These are phyloP conservation scores for Pachysolen tannophilus DNA, from an alignment of 805 yeast genomes.

Conservation along the genomic window DNA sequence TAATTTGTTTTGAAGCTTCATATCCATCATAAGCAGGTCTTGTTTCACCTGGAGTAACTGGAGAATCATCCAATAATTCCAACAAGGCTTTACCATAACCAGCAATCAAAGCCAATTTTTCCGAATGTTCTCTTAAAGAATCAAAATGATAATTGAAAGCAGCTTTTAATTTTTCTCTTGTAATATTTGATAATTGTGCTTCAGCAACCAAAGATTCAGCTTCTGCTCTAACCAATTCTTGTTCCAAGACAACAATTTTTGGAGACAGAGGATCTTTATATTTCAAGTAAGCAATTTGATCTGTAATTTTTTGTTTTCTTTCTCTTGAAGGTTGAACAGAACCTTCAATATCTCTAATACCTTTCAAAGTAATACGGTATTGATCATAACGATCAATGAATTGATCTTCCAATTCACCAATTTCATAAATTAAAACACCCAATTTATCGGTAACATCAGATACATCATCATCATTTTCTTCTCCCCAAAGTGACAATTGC, in stretches of 20 bases:
- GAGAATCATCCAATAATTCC: conserved; percentile 92
- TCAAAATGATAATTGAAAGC: conserved; percentile 96
- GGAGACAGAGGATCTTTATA: conserved; percentile 98
- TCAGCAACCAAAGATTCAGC: conserved; percentile 98
- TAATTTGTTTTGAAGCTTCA: conserved; percentile 96
- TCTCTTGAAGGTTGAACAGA: conserved; percentile 98
- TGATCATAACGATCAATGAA: conserved; percentile 97
- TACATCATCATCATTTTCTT: conserved; percentile 94
- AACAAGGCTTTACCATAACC: conserved; percentile 97
- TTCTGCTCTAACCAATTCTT: conserved; percentile 97
- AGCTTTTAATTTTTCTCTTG: conserved; percentile 96
- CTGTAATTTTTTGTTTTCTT: conserved; percentile 95
- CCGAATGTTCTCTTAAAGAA: conserved; percentile 89
- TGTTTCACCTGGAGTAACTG: conserved; percentile 98
- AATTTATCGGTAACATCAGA: conserved; percentile 95
- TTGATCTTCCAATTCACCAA: conserved; percentile 97
- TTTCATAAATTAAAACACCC: conserved; percentile 91
- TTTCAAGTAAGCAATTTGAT: conserved; percentile 94
- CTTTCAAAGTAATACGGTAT: conserved; percentile 91
- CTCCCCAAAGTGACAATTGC: conserved; percentile 97
- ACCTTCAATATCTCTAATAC: conserved; percentile 93
- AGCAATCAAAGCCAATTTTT: conserved; percentile 94
- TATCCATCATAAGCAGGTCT: conserved; percentile 98
- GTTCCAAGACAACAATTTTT: conserved; percentile 91
- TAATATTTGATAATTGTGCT: conserved; percentile 96